Evolutionary conservation across 1,284 basidiomycete species (phyloP).

Genomic region (Sanghuangporus sanghuang): DNA sequence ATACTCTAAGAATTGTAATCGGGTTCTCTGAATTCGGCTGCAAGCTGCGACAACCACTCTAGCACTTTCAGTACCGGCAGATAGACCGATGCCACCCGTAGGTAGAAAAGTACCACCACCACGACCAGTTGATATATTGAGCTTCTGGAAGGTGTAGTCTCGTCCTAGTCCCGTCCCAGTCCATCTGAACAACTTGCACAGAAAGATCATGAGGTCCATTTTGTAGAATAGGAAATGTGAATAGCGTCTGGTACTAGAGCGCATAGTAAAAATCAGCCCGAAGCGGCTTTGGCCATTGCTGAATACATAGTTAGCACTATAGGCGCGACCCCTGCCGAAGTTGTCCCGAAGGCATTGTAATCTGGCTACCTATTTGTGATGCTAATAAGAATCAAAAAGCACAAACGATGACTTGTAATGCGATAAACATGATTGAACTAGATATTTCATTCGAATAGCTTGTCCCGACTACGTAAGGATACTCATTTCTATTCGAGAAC

Average conservation of each 20-base stretch:
- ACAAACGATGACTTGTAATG: neutral
- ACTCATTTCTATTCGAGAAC: neutral
- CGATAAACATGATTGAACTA: neutral
- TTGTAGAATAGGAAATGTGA: conserved; percentile 1
- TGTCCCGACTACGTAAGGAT: neutral
- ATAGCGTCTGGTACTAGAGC: neutral
- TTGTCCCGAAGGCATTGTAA: too few relatives aligned
- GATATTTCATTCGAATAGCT: neutral
- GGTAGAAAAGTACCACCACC: too few relatives aligned
- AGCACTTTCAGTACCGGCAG: too few relatives aligned
- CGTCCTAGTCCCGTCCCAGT: neutral
- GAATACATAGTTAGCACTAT: too few relatives aligned
- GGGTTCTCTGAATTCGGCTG: too few relatives aligned
- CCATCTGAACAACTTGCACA: neutral
- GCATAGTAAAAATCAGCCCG: neutral
- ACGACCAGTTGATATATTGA: too few relatives aligned
- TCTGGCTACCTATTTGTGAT: too few relatives aligned
- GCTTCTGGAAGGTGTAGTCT: conserved; percentile 3
- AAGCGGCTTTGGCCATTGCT: neutral
- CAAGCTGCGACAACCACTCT: too few relatives aligned
- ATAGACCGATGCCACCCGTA: too few relatives aligned
- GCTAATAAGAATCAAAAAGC: neutral
- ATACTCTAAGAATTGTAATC: too few relatives aligned
- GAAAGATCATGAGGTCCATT: conserved; percentile 2
- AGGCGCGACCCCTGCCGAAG: too few relatives aligned